These are phyloP conservation scores for Chalciporus sphaerocephalus DNA, from an alignment of 768 basidiomycete species.

Conservation along the genomic window DNA sequence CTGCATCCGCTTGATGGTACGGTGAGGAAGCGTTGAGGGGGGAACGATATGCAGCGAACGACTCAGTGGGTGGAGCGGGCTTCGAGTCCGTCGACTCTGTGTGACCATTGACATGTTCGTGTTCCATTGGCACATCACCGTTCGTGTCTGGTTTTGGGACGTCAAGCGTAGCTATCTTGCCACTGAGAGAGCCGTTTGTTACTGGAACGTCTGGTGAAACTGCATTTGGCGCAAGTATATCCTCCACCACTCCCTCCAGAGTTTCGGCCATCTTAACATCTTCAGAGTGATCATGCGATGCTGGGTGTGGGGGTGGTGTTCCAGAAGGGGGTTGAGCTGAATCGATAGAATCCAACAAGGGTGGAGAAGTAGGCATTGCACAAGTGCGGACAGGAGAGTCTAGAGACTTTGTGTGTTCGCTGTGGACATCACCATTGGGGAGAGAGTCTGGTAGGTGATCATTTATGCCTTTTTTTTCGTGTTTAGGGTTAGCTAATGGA, in stretches of 20 bases:
- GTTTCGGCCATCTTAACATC: slow-evolving; percentile 55
- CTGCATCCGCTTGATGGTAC: slow-evolving; percentile 22
- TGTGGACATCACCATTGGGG: slow-evolving; percentile 64
- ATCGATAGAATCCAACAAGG: slow-evolving; percentile 39
- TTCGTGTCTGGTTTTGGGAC: slow-evolving; percentile 19
- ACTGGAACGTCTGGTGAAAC: slow-evolving; percentile 9
- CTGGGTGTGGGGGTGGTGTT: slow-evolving; percentile 44
- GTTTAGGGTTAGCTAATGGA: slow-evolving; percentile 38
- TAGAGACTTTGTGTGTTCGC: slow-evolving; percentile 51
- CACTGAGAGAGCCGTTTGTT: slow-evolving; percentile 14
- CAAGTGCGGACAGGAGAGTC: slow-evolving; percentile 27
- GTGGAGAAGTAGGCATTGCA: slow-evolving; percentile 40
- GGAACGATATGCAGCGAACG: slow-evolving; percentile 34
- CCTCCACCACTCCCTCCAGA: slow-evolving; percentile 17
- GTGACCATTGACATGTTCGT: slow-evolving; percentile 25
- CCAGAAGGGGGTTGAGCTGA: slow-evolving; percentile 46
- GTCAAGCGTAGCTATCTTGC: slow-evolving; percentile 33
- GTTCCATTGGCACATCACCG: slow-evolving; percentile 32
- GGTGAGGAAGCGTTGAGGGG: slow-evolving; percentile 30
- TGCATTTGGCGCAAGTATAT: slow-evolving; percentile 9
- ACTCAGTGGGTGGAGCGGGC: slow-evolving; percentile 25
- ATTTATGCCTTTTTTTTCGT: slow-evolving; percentile 18
- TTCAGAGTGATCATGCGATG: slow-evolving; percentile 41
- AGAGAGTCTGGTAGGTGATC: slow-evolving; percentile 37
- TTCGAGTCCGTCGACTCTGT: slow-evolving; percentile 6